Base-by-base conservation (phyloP, 192 early-diverging fungal genomes). In the Coemansia sp. region DNA sequence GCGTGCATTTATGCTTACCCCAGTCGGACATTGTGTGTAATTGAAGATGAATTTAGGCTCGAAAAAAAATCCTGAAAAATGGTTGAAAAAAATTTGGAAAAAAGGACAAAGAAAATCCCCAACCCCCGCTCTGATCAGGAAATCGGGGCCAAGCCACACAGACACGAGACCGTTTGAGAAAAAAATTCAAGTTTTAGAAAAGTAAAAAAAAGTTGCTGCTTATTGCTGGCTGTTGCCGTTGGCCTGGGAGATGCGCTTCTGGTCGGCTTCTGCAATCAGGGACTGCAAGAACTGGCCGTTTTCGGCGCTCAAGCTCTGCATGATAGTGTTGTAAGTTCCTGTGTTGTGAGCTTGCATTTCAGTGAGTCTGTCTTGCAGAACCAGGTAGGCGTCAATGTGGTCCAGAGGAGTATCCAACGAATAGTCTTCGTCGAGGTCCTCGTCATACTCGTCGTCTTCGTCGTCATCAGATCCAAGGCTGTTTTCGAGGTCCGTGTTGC, bases 331-430 rank as follows among this genome's bases (percentile, higher is more conserved):
- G 61, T 83, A 83, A 3, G 68, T 67, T 7, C 71, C 69, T 1
- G 65, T 10, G 64, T 83, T 77, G 38, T 55, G 14, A 47, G n/a
- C 59, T 66, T 83, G 73, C 50, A 77, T 68, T 66, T 75, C 72
- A 3, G 64, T 52, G 37, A 93, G 88, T 58, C 84, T 83, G 65
- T 89, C 86, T 48, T 88, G 85, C 75, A 94, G 88, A 58, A 82
- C 78, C 34, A 89, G 68, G 72, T 92, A 92, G 6, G 88, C 85
- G 70, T 94, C 85, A 48, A 94, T 69, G 48, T 86, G 79, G 70
- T 94, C 92, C 60, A 94, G 74, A 20, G 91, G 91, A 35, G 90
- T 89, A 69, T 92, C 90, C 38, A 92, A 89, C 25, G 87, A 77
- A 23, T 89, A 84, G 69, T 92, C 90, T 66, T 94, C 92, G 38